Base-by-base conservation (phyloP, 2,329 filamentous ascomycete genomes). In the Pestalotiopsis sp. region DNA sequence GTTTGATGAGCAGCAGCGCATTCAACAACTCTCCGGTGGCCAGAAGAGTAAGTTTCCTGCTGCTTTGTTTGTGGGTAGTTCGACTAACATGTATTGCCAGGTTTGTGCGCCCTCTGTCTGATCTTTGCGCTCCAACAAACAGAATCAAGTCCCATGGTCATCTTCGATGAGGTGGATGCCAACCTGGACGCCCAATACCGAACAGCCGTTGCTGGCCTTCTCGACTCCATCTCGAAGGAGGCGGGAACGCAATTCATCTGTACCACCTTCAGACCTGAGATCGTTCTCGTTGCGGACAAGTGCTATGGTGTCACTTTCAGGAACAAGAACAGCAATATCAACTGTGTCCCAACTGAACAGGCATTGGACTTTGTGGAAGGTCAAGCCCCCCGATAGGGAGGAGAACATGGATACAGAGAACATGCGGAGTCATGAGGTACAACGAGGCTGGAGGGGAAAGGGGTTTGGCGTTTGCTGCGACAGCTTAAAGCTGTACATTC, bases 81-180 rank as follows among this genome's bases (percentile, higher is more conserved):
- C 20, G 22, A 64, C 71, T 75, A 71, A 75, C 70, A 65, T 52
- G 1, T 70, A 75, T 70, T 64, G 70, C 38, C 60, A 94, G 92
- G 93, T 88, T 85, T 98, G 70, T 98, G 95, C 80, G 96, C 96
- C 10, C 88, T 99, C n/a, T 97, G 96, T 58, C 89, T 99, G 64
- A 97, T 99, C 73, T 99, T 99, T 78, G 96, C 96, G n/a, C 97
- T 99, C 73, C 96, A 99, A 81, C 93, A 94, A 73, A 97, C 95
- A 68, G 96, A 99, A 78, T 96, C 95, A 10, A 97, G 95, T 58
- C 96, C 96, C 1, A 98, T 99, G 86, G 98, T 99, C 78, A 94
- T 99, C 75, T 99, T 99, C 74, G 96, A 99, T 79, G 96, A 99
- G 81, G 97, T 99, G 71, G 96, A 99, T 77, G 96, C 96, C 79